Evolutionary conservation across 1,284 basidiomycete species (phyloP).

Genomic region (Tilletiaria anomala): DNA sequence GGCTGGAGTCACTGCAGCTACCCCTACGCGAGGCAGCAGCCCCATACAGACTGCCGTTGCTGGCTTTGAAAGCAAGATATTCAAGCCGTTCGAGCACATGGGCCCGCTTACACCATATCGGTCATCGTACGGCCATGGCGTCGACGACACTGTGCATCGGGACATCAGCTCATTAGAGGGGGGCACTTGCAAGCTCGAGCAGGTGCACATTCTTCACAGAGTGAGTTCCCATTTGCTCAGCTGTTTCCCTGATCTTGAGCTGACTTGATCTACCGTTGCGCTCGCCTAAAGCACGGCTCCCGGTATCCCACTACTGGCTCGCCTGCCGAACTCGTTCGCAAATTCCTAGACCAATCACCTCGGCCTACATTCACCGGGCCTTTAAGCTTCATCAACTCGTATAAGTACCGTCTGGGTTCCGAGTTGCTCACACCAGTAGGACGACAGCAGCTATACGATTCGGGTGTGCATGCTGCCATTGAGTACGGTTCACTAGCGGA

Average conservation of each 20-base stretch:
- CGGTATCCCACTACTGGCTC: conserved; percentile 33
- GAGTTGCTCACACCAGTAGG: conserved; percentile 68
- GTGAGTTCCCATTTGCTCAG: no score
- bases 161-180: conserved; percentile 2
- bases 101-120: conserved; percentile 33
- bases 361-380: conserved; percentile 46
- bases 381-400: conserved; percentile 60
- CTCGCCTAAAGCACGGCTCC: conserved; percentile 32
- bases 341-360: no score
- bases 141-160: conserved; percentile 24
- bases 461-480: conserved; percentile 29
- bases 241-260: no score
- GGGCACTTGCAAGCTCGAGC: conserved; percentile 16
- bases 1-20: conserved; percentile 12
- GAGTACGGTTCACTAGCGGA: conserved; percentile 22
- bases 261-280: no score
- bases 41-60: conserved; percentile 30
- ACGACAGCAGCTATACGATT: conserved; percentile 51
- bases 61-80: conserved; percentile 11
- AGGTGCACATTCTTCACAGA: conserved; percentile 35
- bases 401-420: conserved; percentile 45
- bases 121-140: conserved; percentile 21
- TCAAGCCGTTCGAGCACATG: conserved; percentile 35
- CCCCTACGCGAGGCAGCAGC: conserved; percentile 17
- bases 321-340: conserved; percentile 15